Evolutionary conservation across 2,329 filamentous ascomycete genomes (phyloP).

Genomic region (Hymenoscyphus scutula): DNA sequence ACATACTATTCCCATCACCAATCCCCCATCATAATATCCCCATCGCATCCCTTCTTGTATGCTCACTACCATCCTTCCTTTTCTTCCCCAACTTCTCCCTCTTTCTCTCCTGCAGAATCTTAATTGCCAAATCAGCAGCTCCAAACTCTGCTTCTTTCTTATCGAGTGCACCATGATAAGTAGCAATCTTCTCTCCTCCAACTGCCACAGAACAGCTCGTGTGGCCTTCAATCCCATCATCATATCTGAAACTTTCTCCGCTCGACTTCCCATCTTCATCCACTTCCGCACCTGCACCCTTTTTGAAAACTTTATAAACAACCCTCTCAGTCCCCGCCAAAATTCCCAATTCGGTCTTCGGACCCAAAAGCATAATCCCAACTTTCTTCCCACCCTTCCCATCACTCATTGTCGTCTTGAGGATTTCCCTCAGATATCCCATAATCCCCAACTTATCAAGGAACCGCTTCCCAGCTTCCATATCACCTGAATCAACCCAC

Average conservation of each 20-base stretch:
- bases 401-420: slow-evolving; percentile 39
- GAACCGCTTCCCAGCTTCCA: slow-evolving; percentile 58
- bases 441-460: slow-evolving; percentile 65
- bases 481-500: slow-evolving; percentile 72
- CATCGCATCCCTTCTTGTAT: background rate
- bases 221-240: background rate
- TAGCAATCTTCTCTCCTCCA: background rate
- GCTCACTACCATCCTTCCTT: background rate
- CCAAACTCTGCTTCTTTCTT: background rate
- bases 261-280: background rate
- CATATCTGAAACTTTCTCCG: background rate
- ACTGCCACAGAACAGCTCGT: background rate
- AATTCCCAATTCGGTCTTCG: background rate
- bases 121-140: background rate
- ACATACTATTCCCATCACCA: no score
- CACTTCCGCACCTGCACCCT: background rate
- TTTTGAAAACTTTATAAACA: background rate
- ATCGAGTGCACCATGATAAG: background rate
- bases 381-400: background rate
- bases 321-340: background rate
- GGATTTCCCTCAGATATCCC: slow-evolving; percentile 56
- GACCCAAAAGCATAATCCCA: background rate
- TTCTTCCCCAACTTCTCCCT: background rate
- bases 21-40: background rate
- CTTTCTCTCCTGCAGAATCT: background rate